Evolutionary conservation across 2,329 filamentous ascomycete species (phyloP).

Genomic region (Calycina herbarum): DNA sequence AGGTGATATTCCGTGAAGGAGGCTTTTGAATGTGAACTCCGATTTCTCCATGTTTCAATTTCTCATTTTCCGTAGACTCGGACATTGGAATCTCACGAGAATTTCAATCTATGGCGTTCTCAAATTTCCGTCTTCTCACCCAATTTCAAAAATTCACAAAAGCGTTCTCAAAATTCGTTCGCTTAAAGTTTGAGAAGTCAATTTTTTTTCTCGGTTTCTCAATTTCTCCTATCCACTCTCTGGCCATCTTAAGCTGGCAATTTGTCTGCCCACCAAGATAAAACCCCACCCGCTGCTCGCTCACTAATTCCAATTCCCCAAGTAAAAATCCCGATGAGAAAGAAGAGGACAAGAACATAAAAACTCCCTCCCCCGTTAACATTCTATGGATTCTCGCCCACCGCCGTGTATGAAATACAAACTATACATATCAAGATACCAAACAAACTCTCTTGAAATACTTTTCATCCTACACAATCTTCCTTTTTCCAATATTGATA

Average conservation of each 20-base stretch:
- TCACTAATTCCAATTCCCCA: background rate
- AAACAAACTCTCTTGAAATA: background rate
- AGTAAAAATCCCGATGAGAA: background rate
- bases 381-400: too few species aligned
- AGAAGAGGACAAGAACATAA: background rate
- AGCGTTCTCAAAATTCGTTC: background rate
- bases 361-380: background rate
- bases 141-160: background rate
- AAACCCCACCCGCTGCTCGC: background rate
- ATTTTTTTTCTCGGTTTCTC: background rate
- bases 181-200: background rate
- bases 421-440: conserved; percentile 7
- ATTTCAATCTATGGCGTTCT: background rate
- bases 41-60: too few species aligned
- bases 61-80: too few species aligned
- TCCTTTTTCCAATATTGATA: background rate
- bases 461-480: conserved; percentile 12
- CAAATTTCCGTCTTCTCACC: too few species aligned
- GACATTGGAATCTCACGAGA: too few species aligned
- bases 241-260: background rate
- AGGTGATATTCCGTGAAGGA: background rate
- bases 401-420: background rate
- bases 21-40: background rate
- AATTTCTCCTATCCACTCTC: background rate
- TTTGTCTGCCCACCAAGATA: background rate